Percentiles rank a stretch among this genome's conserved stretches.
Evolutionary conservation across 805 yeast species (phyloP).

Genomic region (Lipomyces chichibuensis): DNA sequence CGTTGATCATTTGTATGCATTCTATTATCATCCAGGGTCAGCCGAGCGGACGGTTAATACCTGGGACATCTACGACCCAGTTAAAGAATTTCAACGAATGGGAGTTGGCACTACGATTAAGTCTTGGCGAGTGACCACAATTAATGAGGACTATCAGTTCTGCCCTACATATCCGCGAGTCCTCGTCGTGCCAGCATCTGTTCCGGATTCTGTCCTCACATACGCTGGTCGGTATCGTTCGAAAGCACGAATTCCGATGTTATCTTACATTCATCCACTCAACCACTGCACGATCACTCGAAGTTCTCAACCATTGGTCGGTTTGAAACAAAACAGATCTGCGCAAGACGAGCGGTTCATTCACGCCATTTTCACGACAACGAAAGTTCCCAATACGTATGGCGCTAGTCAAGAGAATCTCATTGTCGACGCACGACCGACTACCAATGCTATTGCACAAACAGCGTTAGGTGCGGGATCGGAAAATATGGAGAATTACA

Average conservation of each 20-base stretch:
- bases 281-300: constrained; percentile 73
- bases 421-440: constrained; percentile 88
- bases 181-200: constrained; percentile 70
- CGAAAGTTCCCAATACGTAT: constrained; percentile 44
- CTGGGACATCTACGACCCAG: constrained; percentile 71
- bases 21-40: constrained; percentile 72
- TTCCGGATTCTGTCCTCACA: constrained; percentile 78
- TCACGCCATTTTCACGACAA: constrained; percentile 69
- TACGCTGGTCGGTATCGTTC: constrained; percentile 88
- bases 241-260: constrained; percentile 78
- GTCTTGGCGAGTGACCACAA: constrained; percentile 68
- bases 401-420: constrained; percentile 56
- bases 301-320: constrained; percentile 91
- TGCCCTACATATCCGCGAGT: constrained; percentile 74
- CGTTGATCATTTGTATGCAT: constrained; percentile 73
- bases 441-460: constrained; percentile 95
- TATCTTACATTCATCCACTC: constrained; percentile 71
- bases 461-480: constrained; percentile 98
- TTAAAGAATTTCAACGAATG: constrained; percentile 71
- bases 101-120: constrained; percentile 49
- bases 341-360: constrained; percentile 88
- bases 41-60: constrained; percentile 66
- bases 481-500: constrained; percentile 86
- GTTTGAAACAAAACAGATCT: constrained; percentile 82
- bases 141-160: constrained; percentile 60